phyloP scores from a whole-genome alignment of 1,139 yeast species.

The Hanseniaspora sp. region DNA sequence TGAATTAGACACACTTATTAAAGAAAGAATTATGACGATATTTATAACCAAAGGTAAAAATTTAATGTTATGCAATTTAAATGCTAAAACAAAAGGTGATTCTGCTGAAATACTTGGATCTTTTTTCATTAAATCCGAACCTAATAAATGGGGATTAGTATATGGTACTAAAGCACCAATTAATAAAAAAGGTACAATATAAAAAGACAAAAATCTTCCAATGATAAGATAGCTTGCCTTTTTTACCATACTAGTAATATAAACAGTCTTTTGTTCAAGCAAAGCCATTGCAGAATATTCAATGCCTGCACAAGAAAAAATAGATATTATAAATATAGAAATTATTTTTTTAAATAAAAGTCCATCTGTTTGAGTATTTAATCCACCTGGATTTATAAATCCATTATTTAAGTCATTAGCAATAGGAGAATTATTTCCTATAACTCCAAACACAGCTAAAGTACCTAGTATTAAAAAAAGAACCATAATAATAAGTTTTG shows the following conservation, averaged over 20 bases:
- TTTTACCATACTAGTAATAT: conserved; percentile 58
- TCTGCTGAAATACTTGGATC: conserved; percentile 33
- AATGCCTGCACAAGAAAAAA: conserved; percentile 74
- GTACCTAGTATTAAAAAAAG: conserved; percentile 52
- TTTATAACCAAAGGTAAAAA: conserved; percentile 58
- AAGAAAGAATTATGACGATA: conserved; percentile 55
- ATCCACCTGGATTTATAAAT: conserved; percentile 41
- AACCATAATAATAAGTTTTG: conserved; percentile 45
- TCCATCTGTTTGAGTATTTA: conserved; percentile 39
- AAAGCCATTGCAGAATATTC: conserved; percentile 78
- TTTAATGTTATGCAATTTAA: conserved; percentile 49
- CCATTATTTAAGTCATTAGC: conserved; percentile 29
- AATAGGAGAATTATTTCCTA: conserved; percentile 29
- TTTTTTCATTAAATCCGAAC: conserved; percentile 25
- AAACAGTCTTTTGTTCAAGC: conserved; percentile 64
- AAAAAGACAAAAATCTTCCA: conserved; percentile 60
- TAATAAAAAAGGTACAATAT: conserved; percentile 46
- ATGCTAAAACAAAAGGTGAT: conserved; percentile 59
- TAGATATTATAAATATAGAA: conserved; percentile 70
- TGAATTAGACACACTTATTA: conserved; percentile 59
- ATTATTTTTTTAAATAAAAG: conserved; percentile 65
- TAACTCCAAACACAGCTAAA: conserved; percentile 48
- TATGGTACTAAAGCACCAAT: conserved; percentile 62
- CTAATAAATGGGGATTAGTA: conserved; percentile 40
- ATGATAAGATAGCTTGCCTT: conserved; percentile 49